Conservation (phyloP, 768 basidiomycete genomes). For the Multifurca ochricompacta region DNA sequence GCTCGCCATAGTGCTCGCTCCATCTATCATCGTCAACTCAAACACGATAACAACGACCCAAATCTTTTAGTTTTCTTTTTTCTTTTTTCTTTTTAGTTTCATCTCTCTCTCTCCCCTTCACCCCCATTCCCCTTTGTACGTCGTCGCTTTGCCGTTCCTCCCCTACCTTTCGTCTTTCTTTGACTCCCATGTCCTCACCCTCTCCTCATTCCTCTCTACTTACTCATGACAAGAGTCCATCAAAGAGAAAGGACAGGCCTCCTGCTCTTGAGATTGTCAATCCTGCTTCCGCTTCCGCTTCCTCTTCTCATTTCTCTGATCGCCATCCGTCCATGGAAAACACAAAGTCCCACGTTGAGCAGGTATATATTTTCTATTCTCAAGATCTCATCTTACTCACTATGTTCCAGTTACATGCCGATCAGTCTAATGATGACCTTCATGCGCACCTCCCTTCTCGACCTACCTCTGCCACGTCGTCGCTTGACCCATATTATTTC, state of each 20-base stretch:
- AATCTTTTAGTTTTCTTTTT: constrained; percentile 22
- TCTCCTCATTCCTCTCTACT: constrained; percentile 19
- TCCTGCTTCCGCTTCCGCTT: constrained; percentile 29
- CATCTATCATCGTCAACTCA: constrained; percentile 2
- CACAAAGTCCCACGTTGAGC: constrained; percentile 12
- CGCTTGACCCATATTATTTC: constrained; percentile 87
- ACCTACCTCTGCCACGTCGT: constrained; percentile 68
- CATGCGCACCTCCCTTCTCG: constrained; percentile 42
- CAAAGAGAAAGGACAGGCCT: constrained; percentile 44
- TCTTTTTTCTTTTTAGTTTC: constrained; percentile 20
- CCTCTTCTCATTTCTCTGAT: constrained; percentile 31
- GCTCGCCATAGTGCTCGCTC: constrained; percentile 22
- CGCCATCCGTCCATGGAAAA: constrained; percentile 23
- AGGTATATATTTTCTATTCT: constrained; percentile 10
- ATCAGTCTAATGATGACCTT: constrained; percentile 34
- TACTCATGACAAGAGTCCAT: constrained; percentile 32
- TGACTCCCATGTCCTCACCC: constrained; percentile 36
- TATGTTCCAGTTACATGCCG: constrained; percentile 36
- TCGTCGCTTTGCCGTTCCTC: constrained; percentile 31
- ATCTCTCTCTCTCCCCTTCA: constrained; percentile 16
- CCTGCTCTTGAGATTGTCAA: constrained; percentile 44
- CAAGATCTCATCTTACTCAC: constrained; percentile 9
- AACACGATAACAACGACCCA: not conserved
- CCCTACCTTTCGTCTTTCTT: constrained; percentile 30
- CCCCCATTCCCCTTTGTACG: no score